Evolutionary conservation across 257 asterid genomes (phyloP), one percentile per base, ranked within the genome.

Genomic region (Capsicum rhomboideum): DNA sequence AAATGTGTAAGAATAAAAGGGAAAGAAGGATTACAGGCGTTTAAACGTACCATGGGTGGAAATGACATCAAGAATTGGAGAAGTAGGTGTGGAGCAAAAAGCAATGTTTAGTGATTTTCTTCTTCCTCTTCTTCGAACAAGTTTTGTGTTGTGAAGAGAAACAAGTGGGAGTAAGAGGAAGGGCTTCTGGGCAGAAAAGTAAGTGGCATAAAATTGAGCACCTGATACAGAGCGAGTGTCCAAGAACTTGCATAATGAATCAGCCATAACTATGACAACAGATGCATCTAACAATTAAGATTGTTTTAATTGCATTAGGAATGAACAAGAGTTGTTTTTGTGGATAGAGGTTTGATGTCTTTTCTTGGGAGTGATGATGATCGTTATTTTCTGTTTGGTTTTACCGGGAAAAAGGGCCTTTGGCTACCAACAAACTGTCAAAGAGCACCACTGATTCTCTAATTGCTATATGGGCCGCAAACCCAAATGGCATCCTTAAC

Each of bases 21-120:
- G 13, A 83, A 23, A 12, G 26, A 44, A 50, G 18, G 63, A 67
- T 18, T 11, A n/a, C 1, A 50, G 81, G 34, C 40, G 4, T 34
- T 12, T 40, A 56, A 85, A 82, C 84, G 29, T 88, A 95, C 98
- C 96, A 72, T 91, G 93, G 75, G 90, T 90, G 37, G 96, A 88
- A 87, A 94, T 82, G 66, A 94, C 79, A 85, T 89, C 93, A 63
- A 89, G 49, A 3, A 88, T 79, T 72, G 87, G 78, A 7, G 92
- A 83, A 75, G 88, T 86, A 72, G 90, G 87, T 37, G 58, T 83
- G 83, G 84, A 86, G 53, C 86, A 79, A 55, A 89, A 85, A n/a
- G 85, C 84, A 77, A 89, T 84, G 21, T 83, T 90, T 85, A 83
- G 85, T 29, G 88, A 67, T 8, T 82, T 89, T 84, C 89, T 86